These are phyloP conservation scores for Citrus glauca DNA, from an alignment of 345 rosid genomes.

Conservation along the genomic window DNA sequence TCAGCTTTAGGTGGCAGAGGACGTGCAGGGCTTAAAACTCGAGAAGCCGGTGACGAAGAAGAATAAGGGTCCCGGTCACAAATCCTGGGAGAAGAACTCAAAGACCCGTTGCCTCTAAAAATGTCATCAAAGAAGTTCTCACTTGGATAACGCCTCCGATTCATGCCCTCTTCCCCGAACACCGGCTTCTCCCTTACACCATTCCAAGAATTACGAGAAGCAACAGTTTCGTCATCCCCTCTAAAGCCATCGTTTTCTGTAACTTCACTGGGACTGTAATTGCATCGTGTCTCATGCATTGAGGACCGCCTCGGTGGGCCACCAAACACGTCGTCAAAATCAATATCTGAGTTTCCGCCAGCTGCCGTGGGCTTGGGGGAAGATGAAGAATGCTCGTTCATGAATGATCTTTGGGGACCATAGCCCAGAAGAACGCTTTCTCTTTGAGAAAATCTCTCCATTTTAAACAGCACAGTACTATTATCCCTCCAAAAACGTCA, in stretches of 20 bases:
- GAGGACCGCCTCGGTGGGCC: conserved; percentile 74
- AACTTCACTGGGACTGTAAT: conserved; percentile 48
- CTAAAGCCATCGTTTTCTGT: conserved; percentile 20
- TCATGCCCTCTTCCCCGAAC: conserved; percentile 57
- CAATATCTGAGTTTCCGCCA: conserved; percentile 44
- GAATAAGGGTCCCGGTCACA: conserved; percentile 39
- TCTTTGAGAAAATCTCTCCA: conserved; percentile 31
- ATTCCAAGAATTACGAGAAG: conserved; percentile 33
- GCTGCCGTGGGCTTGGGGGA: conserved; percentile 11
- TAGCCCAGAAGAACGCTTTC: conserved; percentile 40
- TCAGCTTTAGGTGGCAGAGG: conserved; percentile 50
- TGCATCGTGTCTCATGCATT: conserved; percentile 34
- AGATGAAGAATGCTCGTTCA: conserved; percentile 15
- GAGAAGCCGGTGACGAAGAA: conserved; percentile 42
- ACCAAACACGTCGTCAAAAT: conserved; percentile 80
- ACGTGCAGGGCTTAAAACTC: conserved; percentile 53
- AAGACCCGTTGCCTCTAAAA: conserved; percentile 46
- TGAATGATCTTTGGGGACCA: conserved; percentile 18
- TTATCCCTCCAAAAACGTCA: background rate
- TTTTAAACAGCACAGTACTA: background rate
- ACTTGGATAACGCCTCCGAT: conserved; percentile 34
- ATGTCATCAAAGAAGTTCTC: conserved; percentile 77
- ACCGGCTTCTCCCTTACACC: conserved; percentile 59
- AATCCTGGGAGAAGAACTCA: conserved; percentile 47
- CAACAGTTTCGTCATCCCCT: conserved; percentile 17